Base-by-base conservation (phyloP, 1,284 basidiomycete genomes). In the Pyrrhoderma lamaoense region DNA sequence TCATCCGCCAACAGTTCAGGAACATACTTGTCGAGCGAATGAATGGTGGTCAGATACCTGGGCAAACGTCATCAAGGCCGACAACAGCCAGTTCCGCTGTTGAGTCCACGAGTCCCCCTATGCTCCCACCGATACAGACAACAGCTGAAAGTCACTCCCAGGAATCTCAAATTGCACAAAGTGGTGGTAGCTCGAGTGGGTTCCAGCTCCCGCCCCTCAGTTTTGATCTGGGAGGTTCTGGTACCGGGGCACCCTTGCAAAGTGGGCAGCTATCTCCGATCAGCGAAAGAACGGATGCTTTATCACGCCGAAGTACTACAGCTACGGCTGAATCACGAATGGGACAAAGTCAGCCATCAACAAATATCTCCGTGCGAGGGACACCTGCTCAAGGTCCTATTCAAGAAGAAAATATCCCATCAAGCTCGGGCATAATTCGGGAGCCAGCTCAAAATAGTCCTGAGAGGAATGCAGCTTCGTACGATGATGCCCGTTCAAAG, bases 21-120 rank as follows among this genome's bases (percentile, higher is more conserved):
- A 70, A 73, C 35, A 77, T 92, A 34, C 72, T 92, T 11, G 68
- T 75, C 40, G 76, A 83, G 44, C 79, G 84, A 49, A 82, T 93
- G 77, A 74, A 11, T 5, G 27, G 69, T 38, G 70, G 70, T 13
- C 57, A 60, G 5, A 58, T 57, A 27, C 27, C 27, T 31, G 27
- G 53, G 51, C 13, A 45, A 42, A 22, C 31, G 19, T 38, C 46
- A 31, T 47, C 27, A 11, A 31, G 27, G 11, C 46, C 38, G n/a
- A 22, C 38, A 40, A 40, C 25, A n/a, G 23, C 36, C 47, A 31
- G 11, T 11, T 31, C 27, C 27, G 27, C 27, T 5, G 27, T 31
- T 5, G 27, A 31, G 21, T 21, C 22, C 23, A 14, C 16, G 1
- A 46, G 42, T 35, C 51, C 54, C n/a, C 54, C 54, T 8, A 48